Evolutionary conservation across 192 early-diverging fungal species (phyloP).

Genomic region (Coemansia sp.): DNA sequence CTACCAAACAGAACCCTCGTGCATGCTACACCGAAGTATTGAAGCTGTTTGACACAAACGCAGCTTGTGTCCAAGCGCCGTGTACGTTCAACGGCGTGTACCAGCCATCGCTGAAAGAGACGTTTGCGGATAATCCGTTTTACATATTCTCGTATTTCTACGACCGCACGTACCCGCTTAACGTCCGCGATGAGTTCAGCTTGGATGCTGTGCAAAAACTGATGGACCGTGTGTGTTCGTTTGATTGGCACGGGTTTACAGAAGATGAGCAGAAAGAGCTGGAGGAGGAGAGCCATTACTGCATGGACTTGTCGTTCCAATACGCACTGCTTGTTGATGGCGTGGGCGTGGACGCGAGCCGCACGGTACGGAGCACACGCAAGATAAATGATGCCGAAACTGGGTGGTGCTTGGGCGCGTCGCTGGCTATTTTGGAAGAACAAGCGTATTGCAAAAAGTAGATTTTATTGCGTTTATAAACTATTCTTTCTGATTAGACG

Average conservation of each 20-base stretch:
- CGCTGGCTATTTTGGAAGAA: conserved; percentile 78
- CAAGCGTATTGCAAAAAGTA: conserved; percentile 30
- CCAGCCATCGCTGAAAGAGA: conserved; percentile 72
- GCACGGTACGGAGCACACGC: conserved; percentile 77
- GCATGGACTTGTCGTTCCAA: conserved; percentile 88
- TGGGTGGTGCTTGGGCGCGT: conserved; percentile 95
- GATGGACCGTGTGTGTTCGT: conserved; percentile 68
- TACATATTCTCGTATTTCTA: conserved; percentile 97
- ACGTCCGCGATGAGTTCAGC: conserved; percentile 69
- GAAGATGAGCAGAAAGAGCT: conserved; percentile 57
- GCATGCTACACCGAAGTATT: conserved; percentile 58
- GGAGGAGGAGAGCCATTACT: conserved; percentile 66
- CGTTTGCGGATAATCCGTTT: conserved; percentile 73
- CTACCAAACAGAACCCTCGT: conserved; percentile 58
- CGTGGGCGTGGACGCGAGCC: conserved; percentile 71
- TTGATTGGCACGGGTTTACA: conserved; percentile 52
- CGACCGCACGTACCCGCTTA: conserved; percentile 77
- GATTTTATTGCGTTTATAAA: background rate
- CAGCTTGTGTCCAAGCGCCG: conserved; percentile 57
- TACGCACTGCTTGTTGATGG: conserved; percentile 81
- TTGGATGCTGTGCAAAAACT: conserved; percentile 66
- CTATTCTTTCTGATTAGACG: background rate
- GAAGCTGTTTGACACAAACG: conserved; percentile 75
- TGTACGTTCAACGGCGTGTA: conserved; percentile 94
- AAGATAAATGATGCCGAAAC: conserved; percentile 92